Conservation (phyloP, 371 early-diverging fungal genomes). For the Mortierella sp. region DNA sequence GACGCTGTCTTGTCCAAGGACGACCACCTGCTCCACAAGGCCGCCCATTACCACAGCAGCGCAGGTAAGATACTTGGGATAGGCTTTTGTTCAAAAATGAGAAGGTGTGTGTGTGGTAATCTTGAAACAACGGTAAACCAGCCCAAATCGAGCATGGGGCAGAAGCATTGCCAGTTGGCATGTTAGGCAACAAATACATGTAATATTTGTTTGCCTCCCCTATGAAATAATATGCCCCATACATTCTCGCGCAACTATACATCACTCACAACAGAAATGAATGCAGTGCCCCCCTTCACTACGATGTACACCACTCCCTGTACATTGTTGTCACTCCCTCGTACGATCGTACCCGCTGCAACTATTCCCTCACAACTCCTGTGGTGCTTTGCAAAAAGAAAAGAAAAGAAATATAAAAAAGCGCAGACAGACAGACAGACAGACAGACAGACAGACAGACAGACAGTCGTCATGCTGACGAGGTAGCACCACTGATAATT, state of each 20-base stretch:
- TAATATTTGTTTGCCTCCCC: not conserved
- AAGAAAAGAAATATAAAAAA: constrained; percentile 2
- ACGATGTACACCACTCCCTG: not conserved
- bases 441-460: constrained; percentile 9
- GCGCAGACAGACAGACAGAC: constrained; percentile 9
- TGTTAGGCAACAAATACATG: not conserved
- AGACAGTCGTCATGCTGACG: not conserved
- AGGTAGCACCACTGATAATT: not conserved
- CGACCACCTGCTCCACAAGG: constrained; percentile 34
- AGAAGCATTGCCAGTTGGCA: not conserved
- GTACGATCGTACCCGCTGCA: not conserved
- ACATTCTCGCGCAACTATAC: not conserved
- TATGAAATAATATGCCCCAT: constrained; percentile 1
- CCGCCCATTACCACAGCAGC: constrained; percentile 36
- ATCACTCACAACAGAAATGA: not conserved
- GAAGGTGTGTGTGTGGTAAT: not conserved
- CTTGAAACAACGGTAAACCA: not conserved
- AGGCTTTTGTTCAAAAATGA: not conserved
- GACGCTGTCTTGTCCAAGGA: constrained; percentile 32
- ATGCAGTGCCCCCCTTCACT: not conserved
- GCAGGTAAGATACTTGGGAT: constrained; percentile 26
- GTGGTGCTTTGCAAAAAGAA: not conserved
- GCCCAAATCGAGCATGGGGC: not conserved
- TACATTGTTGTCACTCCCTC: not conserved
- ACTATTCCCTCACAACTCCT: not conserved